These are phyloP conservation scores for Tetracladium maxilliforme DNA, from an alignment of 2,329 filamentous ascomycete species.

Conservation along the genomic window DNA sequence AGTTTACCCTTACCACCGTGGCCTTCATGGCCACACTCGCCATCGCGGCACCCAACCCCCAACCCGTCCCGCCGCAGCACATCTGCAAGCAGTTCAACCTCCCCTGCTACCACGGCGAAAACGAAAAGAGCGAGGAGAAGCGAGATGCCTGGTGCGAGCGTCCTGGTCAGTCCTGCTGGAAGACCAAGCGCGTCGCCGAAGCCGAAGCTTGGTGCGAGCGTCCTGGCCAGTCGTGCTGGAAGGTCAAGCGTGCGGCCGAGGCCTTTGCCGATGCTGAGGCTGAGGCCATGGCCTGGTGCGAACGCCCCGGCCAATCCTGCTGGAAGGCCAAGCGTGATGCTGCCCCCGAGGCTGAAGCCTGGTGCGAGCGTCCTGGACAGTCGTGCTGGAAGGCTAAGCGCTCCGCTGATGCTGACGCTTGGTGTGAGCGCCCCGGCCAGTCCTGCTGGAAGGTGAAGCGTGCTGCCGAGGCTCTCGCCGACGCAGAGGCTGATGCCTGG, in stretches of 20 bases:
- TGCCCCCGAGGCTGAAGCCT: conserved; percentile 5
- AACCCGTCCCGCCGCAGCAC: too few species aligned
- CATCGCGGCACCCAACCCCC: too few species aligned
- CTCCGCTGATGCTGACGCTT: conserved; percentile 16
- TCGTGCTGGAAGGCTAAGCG: conserved; percentile 28
- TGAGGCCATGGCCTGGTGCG: conserved; percentile 6
- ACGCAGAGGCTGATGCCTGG: conserved; percentile 7
- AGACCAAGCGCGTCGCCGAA: conserved; percentile 24
- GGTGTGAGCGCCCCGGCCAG: conserved; percentile 9
- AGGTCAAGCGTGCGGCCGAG: conserved; percentile 12
- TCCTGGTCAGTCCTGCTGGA: conserved; percentile 25
- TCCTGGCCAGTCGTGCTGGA: conserved; percentile 9
- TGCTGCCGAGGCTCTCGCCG: conserved; percentile 10
- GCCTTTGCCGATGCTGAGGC: conserved; percentile 9
- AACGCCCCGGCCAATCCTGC: conserved; percentile 6
- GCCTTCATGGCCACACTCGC: too few species aligned
- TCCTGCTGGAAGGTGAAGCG: conserved; percentile 12
- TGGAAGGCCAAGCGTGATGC: conserved; percentile 7
- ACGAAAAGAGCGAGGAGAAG: conserved; percentile 9
- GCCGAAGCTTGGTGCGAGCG: conserved; percentile 10
- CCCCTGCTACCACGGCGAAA: conserved; percentile 3
- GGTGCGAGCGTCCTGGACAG: conserved; percentile 22
- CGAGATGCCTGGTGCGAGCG: conserved; percentile 17
- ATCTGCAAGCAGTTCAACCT: too few species aligned
- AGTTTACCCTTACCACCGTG: too few species aligned